Evolutionary conservation across 305 asterid species (phyloP).

Genomic region (Fraxinus baroniana): DNA sequence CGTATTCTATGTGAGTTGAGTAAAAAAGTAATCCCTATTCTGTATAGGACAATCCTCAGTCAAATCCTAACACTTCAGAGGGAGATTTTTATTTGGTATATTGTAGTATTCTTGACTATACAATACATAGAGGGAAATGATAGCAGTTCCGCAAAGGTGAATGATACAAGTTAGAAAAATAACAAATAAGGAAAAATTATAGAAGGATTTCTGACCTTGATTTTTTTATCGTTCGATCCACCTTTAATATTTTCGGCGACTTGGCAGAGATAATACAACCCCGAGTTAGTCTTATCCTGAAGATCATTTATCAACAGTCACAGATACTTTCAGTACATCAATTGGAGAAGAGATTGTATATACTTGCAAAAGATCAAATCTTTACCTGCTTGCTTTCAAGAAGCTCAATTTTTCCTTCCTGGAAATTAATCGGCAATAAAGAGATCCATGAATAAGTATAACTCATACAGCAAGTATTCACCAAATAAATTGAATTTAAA

Average conservation of each 20-base stretch:
- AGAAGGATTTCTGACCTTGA: conserved; percentile 46
- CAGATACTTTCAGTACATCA: not conserved
- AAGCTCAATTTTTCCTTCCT: conserved; percentile 79
- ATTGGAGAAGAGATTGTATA: not conserved
- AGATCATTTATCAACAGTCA: conserved; percentile 20
- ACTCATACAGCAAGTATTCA: not conserved
- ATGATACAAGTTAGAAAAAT: not conserved
- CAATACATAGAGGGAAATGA: not conserved
- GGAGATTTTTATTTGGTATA: not conserved
- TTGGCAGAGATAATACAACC: conserved; percentile 79
- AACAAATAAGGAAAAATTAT: not conserved
- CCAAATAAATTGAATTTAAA: conserved; percentile 10
- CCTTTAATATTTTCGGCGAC: conserved; percentile 57
- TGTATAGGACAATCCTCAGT: not conserved
- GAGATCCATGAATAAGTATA: conserved; percentile 19
- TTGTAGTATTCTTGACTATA: not conserved
- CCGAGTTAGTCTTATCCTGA: conserved; percentile 77
- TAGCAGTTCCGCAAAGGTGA: not conserved
- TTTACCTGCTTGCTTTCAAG: conserved; percentile 79
- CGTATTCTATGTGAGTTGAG: not conserved
- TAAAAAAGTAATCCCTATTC: not conserved
- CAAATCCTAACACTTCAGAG: not conserved
- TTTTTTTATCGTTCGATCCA: conserved; percentile 43
- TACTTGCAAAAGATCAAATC: not conserved
- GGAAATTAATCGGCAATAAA: conserved; percentile 19